A percentile compares a stretch with the other conserved stretches of the same genome.
Evolutionary conservation across 306 rosid species (phyloP).

Genomic region (Vachellia collinsii): DNA sequence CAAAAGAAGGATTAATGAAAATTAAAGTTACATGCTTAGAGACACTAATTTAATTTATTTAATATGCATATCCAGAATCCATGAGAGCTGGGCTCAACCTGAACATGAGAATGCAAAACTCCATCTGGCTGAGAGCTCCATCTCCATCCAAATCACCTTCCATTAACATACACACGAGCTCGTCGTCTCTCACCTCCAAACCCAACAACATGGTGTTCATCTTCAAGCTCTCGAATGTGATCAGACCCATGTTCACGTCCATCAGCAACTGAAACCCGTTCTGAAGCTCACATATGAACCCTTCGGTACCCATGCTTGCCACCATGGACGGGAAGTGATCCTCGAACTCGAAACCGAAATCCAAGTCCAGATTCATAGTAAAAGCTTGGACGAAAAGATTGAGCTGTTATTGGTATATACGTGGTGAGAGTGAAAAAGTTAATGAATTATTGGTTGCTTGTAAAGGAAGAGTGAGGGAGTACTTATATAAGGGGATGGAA

Average conservation of each 20-base stretch:
- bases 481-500: slow-evolving; percentile 33
- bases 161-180: background rate
- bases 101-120: slow-evolving; percentile 66
- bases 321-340: slow-evolving; percentile 66
- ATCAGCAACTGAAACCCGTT: slow-evolving; percentile 52
- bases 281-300: slow-evolving; percentile 53
- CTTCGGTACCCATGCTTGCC: slow-evolving; percentile 47
- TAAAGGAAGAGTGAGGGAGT: slow-evolving; percentile 26
- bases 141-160: slow-evolving; percentile 67
- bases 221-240: slow-evolving; percentile 73
- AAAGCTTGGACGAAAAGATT: background rate
- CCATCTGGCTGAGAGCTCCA: slow-evolving; percentile 55
- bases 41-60: background rate
- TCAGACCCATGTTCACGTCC: slow-evolving; percentile 55
- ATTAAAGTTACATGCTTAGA: no score
- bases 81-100: slow-evolving; percentile 56
- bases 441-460: slow-evolving; percentile 20
- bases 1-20: no score
- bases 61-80: slow-evolving; percentile 21
- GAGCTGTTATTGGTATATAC: background rate
- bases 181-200: slow-evolving; percentile 49
- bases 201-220: slow-evolving; percentile 50
- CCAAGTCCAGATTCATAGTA: slow-evolving; percentile 11
- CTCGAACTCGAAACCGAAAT: slow-evolving; percentile 46
- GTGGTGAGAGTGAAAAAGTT: background rate